Conservation (phyloP, 2,329 filamentous ascomycete species). For the Botrytis hyacinthi region DNA sequence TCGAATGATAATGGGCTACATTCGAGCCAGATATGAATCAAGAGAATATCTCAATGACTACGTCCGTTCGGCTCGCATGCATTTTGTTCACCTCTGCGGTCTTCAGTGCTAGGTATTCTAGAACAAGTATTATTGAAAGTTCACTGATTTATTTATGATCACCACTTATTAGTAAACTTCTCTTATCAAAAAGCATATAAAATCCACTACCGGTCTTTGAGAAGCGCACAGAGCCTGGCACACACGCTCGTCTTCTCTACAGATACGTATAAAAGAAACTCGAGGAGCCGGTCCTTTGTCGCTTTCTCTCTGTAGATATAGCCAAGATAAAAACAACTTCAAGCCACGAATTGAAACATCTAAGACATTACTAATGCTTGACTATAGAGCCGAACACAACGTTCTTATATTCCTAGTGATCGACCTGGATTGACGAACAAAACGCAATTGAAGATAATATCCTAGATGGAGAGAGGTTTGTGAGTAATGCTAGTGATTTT, state of each 20-base stretch:
- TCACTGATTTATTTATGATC: background rate
- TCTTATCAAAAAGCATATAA: no score
- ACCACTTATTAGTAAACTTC: background rate
- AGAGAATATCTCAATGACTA: background rate
- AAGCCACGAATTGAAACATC: background rate
- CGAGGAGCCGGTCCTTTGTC: background rate
- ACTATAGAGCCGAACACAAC: no score
- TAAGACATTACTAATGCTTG: no score
- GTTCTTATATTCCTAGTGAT: no score
- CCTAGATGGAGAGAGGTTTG: accelerated
- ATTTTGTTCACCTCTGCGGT: background rate
- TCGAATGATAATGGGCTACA: background rate
- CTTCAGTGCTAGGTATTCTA: background rate
- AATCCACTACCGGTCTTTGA: no score
- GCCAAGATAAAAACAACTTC: background rate
- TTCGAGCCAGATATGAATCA: background rate
- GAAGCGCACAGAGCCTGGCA: background rate
- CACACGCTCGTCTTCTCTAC: background rate
- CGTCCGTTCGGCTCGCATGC: background rate
- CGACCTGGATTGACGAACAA: no score
- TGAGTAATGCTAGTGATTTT: no score
- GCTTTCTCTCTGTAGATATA: accelerated
- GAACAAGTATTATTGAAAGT: background rate
- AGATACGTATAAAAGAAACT: background rate
- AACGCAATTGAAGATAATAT: no score